These are phyloP conservation scores for Oehlia diaphana DNA, from an alignment of 192 early-diverging fungal genomes.

Conservation along the genomic window DNA sequence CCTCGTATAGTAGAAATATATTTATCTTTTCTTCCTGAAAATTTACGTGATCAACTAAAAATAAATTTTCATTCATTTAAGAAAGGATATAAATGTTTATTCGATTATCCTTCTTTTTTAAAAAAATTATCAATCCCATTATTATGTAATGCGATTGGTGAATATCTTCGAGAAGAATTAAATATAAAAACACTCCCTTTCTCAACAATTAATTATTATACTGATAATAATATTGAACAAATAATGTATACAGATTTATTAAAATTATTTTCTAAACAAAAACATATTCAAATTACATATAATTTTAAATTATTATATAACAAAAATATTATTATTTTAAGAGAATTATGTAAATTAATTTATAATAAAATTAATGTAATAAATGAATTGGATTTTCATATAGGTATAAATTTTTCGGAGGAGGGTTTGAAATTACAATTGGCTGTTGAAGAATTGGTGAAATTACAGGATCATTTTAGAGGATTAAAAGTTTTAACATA, in stretches of 20 bases:
- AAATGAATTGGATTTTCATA: neutral
- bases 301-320: neutral
- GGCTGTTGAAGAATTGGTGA: neutral
- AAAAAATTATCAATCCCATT: neutral
- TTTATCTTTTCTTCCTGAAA: neutral
- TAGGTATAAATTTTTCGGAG: neutral
- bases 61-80: neutral
- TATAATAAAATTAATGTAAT: neutral
- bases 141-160: neutral
- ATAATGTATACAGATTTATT: neutral
- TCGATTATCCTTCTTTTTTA: neutral
- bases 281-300: neutral
- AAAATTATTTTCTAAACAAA: neutral
- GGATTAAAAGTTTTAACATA: neutral
- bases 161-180: neutral
- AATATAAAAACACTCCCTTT: neutral
- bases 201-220: neutral
- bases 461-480: neutral
- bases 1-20: neutral
- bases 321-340: neutral
- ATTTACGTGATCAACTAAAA: neutral
- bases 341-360: neutral
- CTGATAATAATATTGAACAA: no score
- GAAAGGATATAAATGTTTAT: neutral
- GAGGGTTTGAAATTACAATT: neutral